Evolutionary conservation across 371 early-diverging fungal genomes (phyloP), one percentile per base, ranked within the genome.

Genomic region (Apophysomyces variabilis): DNA sequence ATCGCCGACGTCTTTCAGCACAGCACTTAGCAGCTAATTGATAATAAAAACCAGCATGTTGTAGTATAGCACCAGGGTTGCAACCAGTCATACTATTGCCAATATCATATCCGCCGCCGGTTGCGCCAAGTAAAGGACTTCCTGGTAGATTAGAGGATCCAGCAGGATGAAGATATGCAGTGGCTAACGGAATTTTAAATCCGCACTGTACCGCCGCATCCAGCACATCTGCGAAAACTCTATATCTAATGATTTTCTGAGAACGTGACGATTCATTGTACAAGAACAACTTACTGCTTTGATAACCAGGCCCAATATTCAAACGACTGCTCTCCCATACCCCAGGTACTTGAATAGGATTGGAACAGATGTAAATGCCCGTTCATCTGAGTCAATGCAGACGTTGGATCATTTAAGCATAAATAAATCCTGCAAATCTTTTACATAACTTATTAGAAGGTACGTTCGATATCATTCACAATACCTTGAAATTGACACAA

Each of bases 31-130:
- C 94, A 11, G 95, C 89, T n/a, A 87, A 67, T 60, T 91, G 87
- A 65, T 92, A 95, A 68, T 93, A 93, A 66, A 85, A 93, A 7
- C 95, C 95, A 45, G 95, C 89, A 77, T 94, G 94, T 61, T 94
- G 95, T 5, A 95, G 81, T 7, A 93, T 80, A 13, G 85, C 73
- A 36, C 82, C 80, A 1, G 90, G 90, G 65, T 89, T 86, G 32
- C 74, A 75, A 13, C 83, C 80, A 56, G 58, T 56, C 46, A 32
- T n/a, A 37, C 9, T 37, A 57, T 16, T 50, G n/a, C 50, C 54
- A 41, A 38, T 7, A 0, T 45, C 43, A 35, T 35, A 26, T 8
- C 62, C 41, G 4, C 58, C 61, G 43, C 63, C 58, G 5, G 63
- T 38, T 14, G 64, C 58, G 12, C 67, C 66, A 1, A 71, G 26